Percentiles rank a stretch among this genome's conserved stretches.
These are phyloP conservation scores for Perkinsus olseni DNA, from an alignment of 169 alveolate genomes.

Conservation along the genomic window DNA sequence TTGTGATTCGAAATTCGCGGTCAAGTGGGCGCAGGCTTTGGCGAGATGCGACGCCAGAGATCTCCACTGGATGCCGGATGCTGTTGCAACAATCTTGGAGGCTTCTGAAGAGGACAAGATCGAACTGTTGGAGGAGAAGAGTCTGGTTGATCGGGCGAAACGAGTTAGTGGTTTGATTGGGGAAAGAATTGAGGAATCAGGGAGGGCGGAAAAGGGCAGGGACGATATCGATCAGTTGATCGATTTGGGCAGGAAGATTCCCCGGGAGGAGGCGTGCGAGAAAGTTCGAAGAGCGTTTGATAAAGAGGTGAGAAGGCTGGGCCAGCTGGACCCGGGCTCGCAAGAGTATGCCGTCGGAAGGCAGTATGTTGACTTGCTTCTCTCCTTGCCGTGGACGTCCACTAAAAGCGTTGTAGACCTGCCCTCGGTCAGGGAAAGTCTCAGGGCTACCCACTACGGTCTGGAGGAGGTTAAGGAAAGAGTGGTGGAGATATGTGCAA, in stretches of 20 bases:
- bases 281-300: not conserved
- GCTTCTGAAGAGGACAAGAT: not conserved
- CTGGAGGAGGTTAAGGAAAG: constrained; percentile 55
- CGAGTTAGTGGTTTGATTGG: not conserved
- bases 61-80: not conserved
- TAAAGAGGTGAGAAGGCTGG: not conserved
- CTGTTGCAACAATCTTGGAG: not conserved
- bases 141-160: not conserved
- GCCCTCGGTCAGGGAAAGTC: not conserved
- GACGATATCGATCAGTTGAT: not conserved
- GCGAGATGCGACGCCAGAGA: not conserved
- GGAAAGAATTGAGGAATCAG: not conserved
- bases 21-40: not conserved
- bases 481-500: constrained; percentile 58
- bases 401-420: not conserved
- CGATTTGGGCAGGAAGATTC: not conserved
- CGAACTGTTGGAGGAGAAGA: not conserved
- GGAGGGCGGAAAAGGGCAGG: not conserved
- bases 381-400: not conserved
- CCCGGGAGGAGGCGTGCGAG: not conserved
- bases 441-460: constrained; percentile 43
- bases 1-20: not conserved
- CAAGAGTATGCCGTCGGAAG: not conserved
- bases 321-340: not conserved
- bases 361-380: not conserved